These are phyloP conservation scores for Pythium vanterpoolii DNA, from an alignment of 352 stramenopile species.

Conservation along the genomic window DNA sequence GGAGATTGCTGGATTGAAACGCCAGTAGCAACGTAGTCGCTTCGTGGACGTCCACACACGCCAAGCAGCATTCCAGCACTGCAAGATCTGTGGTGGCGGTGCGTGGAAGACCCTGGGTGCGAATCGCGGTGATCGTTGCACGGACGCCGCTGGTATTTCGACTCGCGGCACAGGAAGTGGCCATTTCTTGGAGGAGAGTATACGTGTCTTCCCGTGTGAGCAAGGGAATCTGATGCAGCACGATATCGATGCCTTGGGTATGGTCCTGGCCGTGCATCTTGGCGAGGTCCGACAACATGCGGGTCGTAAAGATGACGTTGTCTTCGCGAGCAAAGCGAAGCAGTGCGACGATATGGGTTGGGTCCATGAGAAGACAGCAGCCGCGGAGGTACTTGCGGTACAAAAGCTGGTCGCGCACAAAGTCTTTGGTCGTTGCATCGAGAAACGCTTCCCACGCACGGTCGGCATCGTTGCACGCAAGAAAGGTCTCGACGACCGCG, in stretches of 20 bases:
- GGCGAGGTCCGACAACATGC: conserved; percentile 53
- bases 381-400: conserved; percentile 73
- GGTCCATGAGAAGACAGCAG: conserved; percentile 49
- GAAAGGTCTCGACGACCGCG: conserved; percentile 64
- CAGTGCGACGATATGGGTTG: conserved; percentile 50
- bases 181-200: conserved; percentile 49
- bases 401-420: conserved; percentile 38
- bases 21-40: conserved; percentile 32
- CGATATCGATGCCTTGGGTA: conserved; percentile 40
- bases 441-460: conserved; percentile 53
- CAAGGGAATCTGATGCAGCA: conserved; percentile 35
- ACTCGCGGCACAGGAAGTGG: conserved; percentile 54
- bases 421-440: conserved; percentile 30
- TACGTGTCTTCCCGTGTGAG: conserved; percentile 29
- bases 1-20: conserved; percentile 39
- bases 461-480: conserved; percentile 55
- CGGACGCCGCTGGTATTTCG: conserved; percentile 42
- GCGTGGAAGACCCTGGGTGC: conserved; percentile 33
- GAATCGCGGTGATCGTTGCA: conserved; percentile 37
- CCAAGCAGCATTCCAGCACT: conserved; percentile 53
- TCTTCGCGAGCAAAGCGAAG: conserved; percentile 44
- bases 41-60: conserved; percentile 29
- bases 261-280: conserved; percentile 54
- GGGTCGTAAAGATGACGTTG: conserved; percentile 42
- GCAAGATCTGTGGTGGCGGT: conserved; percentile 52